phyloP scores from a whole-genome alignment of 768 basidiomycete genomes.

The Scleroderma citrinum region DNA sequence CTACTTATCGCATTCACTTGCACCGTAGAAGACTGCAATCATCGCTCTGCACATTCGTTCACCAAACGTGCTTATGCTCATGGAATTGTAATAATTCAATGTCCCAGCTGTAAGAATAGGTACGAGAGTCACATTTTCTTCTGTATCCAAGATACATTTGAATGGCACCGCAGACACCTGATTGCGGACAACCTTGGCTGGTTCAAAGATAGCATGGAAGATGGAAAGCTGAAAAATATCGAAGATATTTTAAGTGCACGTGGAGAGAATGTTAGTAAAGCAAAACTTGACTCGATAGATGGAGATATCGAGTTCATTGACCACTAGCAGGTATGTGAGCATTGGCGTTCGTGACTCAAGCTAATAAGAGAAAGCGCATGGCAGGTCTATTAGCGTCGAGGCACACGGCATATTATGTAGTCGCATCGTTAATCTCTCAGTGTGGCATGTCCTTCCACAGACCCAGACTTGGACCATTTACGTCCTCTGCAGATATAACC shows the following conservation, averaged over 20 bases:
- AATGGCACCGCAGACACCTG: conserved; percentile 49
- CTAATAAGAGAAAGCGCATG: no score
- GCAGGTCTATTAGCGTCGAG: no score
- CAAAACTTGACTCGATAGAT: conserved; percentile 34
- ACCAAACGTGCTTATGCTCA: conserved; percentile 76
- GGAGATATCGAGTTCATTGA: conserved; percentile 54
- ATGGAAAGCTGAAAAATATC: conserved; percentile 68
- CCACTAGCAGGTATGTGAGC: conserved; percentile 1
- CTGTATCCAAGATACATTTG: background rate
- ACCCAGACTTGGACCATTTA: no score
- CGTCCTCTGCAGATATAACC: no score
- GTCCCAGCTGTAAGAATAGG: conserved; percentile 87
- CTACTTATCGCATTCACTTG: conserved; percentile 84
- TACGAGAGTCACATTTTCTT: conserved; percentile 30
- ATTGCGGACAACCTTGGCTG: conserved; percentile 90
- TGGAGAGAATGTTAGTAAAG: conserved; percentile 68
- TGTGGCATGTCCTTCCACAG: no score
- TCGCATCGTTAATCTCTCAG: no score
- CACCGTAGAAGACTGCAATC: conserved; percentile 64
- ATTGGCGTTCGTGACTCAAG: no score
- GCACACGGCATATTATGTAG: no score
- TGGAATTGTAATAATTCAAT: conserved; percentile 88
- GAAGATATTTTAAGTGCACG: conserved; percentile 76
- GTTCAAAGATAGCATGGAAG: conserved; percentile 80
- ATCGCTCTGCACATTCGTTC: conserved; percentile 86